phyloP scores from a whole-genome alignment of 192 early-diverging fungal genomes.

The Coemansia sp. region DNA sequence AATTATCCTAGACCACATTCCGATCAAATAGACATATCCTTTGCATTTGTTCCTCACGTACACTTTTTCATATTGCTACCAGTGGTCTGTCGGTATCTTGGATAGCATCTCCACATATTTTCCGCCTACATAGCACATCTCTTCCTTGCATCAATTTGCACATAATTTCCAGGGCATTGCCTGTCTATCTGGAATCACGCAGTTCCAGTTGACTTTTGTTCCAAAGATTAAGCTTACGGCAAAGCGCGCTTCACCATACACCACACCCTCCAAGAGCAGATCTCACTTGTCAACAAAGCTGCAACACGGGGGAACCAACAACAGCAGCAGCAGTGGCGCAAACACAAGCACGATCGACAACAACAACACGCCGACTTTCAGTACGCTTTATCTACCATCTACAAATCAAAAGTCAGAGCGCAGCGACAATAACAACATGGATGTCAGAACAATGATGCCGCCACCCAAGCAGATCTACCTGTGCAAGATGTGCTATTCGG shows the following conservation, averaged over 20 bases:
- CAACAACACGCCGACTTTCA: neutral
- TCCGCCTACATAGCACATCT: neutral
- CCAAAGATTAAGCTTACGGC: neutral
- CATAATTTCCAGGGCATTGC: neutral
- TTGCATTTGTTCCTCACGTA: no score
- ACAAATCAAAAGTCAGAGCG: neutral
- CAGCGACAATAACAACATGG: constrained; percentile 11
- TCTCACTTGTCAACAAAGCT: neutral
- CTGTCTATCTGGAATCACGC: neutral
- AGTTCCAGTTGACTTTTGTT: neutral
- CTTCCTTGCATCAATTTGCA: neutral
- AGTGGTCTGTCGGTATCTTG: no score
- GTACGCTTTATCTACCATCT: neutral
- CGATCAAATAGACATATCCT: no score
- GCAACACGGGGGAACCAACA: neutral
- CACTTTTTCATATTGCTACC: no score
- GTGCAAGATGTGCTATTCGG: constrained; percentile 52
- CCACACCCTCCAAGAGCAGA: neutral
- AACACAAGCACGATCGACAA: neutral
- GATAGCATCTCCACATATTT: no score
- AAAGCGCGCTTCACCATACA: neutral
- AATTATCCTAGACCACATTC: no score
- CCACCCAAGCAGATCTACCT: constrained; percentile 51
- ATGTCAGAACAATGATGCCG: constrained; percentile 31
- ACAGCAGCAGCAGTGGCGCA: neutral